Evolutionary conservation across 306 rosid species (phyloP).

Genomic region (Aeschynomene evenia): DNA sequence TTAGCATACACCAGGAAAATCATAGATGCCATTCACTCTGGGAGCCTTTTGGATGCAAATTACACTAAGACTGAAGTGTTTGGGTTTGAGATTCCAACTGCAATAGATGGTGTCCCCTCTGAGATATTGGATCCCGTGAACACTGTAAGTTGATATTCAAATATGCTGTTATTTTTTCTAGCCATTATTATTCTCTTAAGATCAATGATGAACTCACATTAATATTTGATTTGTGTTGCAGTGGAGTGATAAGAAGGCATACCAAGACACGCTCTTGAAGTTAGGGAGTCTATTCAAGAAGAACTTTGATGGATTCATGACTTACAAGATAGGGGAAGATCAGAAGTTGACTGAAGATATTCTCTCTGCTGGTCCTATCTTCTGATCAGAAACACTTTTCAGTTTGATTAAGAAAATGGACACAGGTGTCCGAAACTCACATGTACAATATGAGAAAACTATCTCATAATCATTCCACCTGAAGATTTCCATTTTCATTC

Average conservation of each 20-base stretch:
- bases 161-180: neutral
- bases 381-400: slow-evolving; percentile 37
- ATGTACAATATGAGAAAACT: neutral
- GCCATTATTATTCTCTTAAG: neutral
- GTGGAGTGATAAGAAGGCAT: slow-evolving; percentile 71
- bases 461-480: neutral
- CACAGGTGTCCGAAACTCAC: neutral
- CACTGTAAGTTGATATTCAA: slow-evolving; percentile 46
- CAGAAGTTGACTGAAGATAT: slow-evolving; percentile 62
- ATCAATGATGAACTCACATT: neutral
- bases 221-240: slow-evolving; percentile 33
- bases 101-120: slow-evolving; percentile 69
- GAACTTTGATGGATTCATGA: slow-evolving; percentile 59
- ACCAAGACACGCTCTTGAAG: slow-evolving; percentile 51
- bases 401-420: neutral
- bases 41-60: slow-evolving; percentile 45
- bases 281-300: slow-evolving; percentile 67
- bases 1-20: slow-evolving; percentile 69
- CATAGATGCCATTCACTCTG: slow-evolving; percentile 74
- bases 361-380: slow-evolving; percentile 65
- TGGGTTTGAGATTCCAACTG: slow-evolving; percentile 72
- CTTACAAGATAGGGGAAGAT: slow-evolving; percentile 65
- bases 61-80: slow-evolving; percentile 66
- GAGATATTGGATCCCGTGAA: slow-evolving; percentile 70
- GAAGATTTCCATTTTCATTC: neutral